A percentile compares a stretch with the other conserved stretches of the same genome.
phyloP scores from a whole-genome alignment of 768 basidiomycete genomes.

The Boletus rubroflammeus region DNA sequence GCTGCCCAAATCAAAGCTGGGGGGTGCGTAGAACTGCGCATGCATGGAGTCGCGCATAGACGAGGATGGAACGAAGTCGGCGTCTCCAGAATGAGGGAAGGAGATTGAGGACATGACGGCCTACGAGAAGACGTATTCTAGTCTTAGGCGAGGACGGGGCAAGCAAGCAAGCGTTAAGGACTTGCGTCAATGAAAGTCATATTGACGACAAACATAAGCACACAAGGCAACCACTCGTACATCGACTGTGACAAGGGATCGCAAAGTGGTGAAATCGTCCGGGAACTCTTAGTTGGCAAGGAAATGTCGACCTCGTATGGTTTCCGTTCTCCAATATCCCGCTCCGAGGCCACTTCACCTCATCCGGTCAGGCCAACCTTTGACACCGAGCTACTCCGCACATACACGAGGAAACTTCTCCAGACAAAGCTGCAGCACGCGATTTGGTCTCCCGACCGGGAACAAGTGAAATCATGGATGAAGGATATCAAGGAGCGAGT shows the following conservation, averaged over 20 bases:
- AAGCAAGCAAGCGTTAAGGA: neutral
- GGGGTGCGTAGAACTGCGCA: slow-evolving; percentile 47
- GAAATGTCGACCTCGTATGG: slow-evolving; percentile 32
- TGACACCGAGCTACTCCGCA: slow-evolving; percentile 67
- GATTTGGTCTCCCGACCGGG: slow-evolving; percentile 67
- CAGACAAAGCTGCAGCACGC: slow-evolving; percentile 61
- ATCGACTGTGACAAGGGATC: neutral
- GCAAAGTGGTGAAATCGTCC: neutral
- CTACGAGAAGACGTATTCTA: neutral
- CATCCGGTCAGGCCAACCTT: slow-evolving; percentile 50
- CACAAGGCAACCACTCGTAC: neutral
- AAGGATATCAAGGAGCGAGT: slow-evolving; percentile 82
- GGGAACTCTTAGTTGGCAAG: neutral
- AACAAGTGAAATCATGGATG: slow-evolving; percentile 70
- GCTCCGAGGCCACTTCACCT: slow-evolving; percentile 56
- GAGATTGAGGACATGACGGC: slow-evolving; percentile 60
- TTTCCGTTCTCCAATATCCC: slow-evolving; percentile 58
- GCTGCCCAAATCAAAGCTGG: slow-evolving; percentile 53
- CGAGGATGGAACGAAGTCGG: slow-evolving; percentile 38
- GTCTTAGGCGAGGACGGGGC: neutral
- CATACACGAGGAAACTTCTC: slow-evolving; percentile 81
- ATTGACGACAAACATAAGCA: slow-evolving; percentile 16
- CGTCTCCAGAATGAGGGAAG: slow-evolving; percentile 49
- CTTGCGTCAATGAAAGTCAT: neutral
- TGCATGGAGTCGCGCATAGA: slow-evolving; percentile 38